Evolutionary conservation across 805 yeast genomes (phyloP), one percentile per base, ranked within the genome.

Genomic region (Isabelozyma rhagii): DNA sequence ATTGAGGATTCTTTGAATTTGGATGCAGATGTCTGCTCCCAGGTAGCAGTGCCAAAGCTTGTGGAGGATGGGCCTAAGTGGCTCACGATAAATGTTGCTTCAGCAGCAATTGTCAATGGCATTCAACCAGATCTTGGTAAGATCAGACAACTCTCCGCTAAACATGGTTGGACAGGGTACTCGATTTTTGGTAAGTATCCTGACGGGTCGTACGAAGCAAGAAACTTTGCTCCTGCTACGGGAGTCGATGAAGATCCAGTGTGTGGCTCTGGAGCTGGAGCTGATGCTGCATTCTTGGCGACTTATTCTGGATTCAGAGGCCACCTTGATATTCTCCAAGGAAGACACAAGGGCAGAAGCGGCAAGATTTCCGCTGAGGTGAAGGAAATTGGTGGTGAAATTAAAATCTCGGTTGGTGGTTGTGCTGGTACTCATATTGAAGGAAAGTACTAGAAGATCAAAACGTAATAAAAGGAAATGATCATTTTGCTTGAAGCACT

Each of bases 201-300:
- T 4, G 55, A 56, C 13, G 58, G 58, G 5, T 46, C 52, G n/a
- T 56, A 57, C 29, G 67, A 64, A 42, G 69, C 75, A 48, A 67
- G 84, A 54, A 77, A 79, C 10, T 75, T 79, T 57, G 72, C 74
- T 3, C 74, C 77, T 1, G 45, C 29, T 4, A 55, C 49, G 2
- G 72, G 69, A 13, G 63, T 70, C 1, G 44, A 52, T n/a, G 84
- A 80, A 51, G 84, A 79, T 57, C 83, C 83, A 1, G 83, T 77
- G 8, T 79, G 83, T 59, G 84, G 84, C 2, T 69, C 77, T 51
- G 83, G 83, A 13, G 60, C 68, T 18, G 70, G 63, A 1, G 68
- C 69, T 10, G 52, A 62, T 13, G 70, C 64, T 1, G 64, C 62
- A 6, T 60, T 51, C 45, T 55, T 63, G 34, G 51, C 55, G 7